A percentile compares a stretch with the other conserved stretches of the same genome.
Evolutionary conservation across 2,329 filamentous ascomycete species (phyloP).

Genomic region (Alternaria triticina): DNA sequence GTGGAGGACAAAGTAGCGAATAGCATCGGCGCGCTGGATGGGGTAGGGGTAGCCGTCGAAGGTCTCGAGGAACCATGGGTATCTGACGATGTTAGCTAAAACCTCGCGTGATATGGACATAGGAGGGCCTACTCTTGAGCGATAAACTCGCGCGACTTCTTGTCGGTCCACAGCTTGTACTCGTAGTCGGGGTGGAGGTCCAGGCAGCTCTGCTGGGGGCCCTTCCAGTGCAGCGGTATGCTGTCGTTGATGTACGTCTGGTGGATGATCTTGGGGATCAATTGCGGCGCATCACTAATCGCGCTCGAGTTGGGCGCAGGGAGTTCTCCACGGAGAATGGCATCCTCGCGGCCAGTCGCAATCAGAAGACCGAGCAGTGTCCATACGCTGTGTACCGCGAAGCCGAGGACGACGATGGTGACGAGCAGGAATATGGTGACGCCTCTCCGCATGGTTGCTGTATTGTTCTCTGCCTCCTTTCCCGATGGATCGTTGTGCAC

Average conservation of each 20-base stretch:
- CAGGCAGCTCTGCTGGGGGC: conserved; percentile 70
- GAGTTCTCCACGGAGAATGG: conserved; percentile 70
- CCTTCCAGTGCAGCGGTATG: conserved; percentile 70
- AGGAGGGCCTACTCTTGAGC: conserved; percentile 58
- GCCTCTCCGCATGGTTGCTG: conserved; percentile 63
- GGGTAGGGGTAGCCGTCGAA: conserved; percentile 77
- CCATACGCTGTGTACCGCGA: conserved; percentile 71
- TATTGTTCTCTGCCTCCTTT: conserved; percentile 29
- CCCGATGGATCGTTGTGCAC: conserved; percentile 8
- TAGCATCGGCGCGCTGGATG: conserved; percentile 78
- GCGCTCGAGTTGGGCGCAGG: conserved; percentile 68
- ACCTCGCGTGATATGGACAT: background rate
- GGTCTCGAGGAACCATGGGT: conserved; percentile 77
- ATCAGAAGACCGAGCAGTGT: conserved; percentile 74
- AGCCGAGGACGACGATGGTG: conserved; percentile 67
- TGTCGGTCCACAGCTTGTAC: conserved; percentile 82
- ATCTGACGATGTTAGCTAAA: conserved; percentile 49
- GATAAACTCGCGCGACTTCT: conserved; percentile 73
- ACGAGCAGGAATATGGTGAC: conserved; percentile 68
- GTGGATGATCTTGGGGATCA: conserved; percentile 80
- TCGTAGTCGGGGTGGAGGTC: conserved; percentile 74
- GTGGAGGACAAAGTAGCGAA: conserved; percentile 79
- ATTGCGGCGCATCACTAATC: conserved; percentile 62
- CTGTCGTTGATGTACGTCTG: conserved; percentile 76
- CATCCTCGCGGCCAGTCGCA: conserved; percentile 70